Conservation (phyloP, 2,329 filamentous ascomycete species). For the Fusarium sterilihyphosum region DNA sequence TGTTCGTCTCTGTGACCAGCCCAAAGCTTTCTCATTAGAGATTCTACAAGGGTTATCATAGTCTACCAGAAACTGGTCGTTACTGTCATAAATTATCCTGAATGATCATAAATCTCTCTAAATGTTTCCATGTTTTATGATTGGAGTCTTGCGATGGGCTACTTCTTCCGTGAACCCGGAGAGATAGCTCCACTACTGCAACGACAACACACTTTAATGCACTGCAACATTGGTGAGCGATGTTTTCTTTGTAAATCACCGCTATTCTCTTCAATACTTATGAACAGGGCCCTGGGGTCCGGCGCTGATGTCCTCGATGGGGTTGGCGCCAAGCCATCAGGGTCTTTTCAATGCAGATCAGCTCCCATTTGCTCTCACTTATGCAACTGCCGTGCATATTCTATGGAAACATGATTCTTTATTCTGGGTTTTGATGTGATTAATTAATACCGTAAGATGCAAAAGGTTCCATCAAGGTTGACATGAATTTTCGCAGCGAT, state of each 20-base stretch:
- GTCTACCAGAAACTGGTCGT: fast-evolving
- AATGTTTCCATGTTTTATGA: fast-evolving
- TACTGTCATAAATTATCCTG: fast-evolving
- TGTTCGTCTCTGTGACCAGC: too few species aligned
- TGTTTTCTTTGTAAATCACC: fast-evolving
- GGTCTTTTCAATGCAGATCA: not conserved
- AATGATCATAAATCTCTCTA: too few species aligned
- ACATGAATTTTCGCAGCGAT: fast-evolving
- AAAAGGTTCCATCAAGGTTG: not conserved
- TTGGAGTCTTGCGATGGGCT: not conserved
- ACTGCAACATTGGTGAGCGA: not conserved
- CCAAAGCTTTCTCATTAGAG: fast-evolving
- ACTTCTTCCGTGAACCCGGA: not conserved
- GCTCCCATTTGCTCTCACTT: not conserved
- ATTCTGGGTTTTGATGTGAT: too few species aligned
- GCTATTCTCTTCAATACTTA: fast-evolving
- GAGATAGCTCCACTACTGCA: not conserved
- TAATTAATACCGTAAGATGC: fast-evolving
- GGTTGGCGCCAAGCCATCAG: not conserved
- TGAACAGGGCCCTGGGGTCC: not conserved
- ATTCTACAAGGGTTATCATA: fast-evolving
- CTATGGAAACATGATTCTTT: not conserved
- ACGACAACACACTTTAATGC: not conserved
- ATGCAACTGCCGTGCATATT: not conserved
- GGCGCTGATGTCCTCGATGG: not conserved